Base-by-base conservation (phyloP, 169 alveolate genomes). In the Cryptosporidium bovis region DNA sequence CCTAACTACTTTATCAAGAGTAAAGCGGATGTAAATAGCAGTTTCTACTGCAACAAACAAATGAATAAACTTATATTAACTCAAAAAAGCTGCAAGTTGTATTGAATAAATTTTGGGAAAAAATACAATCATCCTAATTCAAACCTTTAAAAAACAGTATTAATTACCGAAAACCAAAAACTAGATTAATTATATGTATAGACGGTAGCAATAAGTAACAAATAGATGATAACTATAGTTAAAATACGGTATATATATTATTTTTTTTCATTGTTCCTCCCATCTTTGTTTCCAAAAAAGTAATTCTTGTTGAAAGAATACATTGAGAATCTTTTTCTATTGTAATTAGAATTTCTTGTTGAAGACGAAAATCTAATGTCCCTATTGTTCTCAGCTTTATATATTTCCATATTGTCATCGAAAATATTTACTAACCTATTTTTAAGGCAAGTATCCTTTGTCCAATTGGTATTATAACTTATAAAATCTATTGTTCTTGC, bases 31-130 rank as follows among this genome's bases (percentile, higher is more conserved):
- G 10, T n/a, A 3, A 12, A 40, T 33, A 67, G 10, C 10, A 66
- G 7, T 18, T 40, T 8, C 31, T 55, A 1, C 24, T 55, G 8
- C 12, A 20, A 7, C 8, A 1, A 18, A 18, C 8, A 62, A 27
- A 27, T 27, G 1, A 27, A 7, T 27, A 20, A 27, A 24, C 6
- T 62, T 7, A n/a, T 77, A 60, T 36, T 20, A 10, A 44, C 44
- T 40, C 8, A 18, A 44, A 36, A 15, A n/a, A 77, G 87, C 64
- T 77, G 10, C 65, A 77, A 60, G 71, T 77, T 15, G 46, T 77
- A 33, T 7, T 77, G 29, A 71, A 60, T 34, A 77, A 46, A 34
- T 62, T 77, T 16, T 77, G 87, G 87, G 64, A 44, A 36, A 58
- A 62, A 24, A 77, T 77, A 20, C 69, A 56, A 60, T 60, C 71